Evolutionary conservation across 2,329 filamentous ascomycete genomes (phyloP).

Genomic region (Diplodia seriata): DNA sequence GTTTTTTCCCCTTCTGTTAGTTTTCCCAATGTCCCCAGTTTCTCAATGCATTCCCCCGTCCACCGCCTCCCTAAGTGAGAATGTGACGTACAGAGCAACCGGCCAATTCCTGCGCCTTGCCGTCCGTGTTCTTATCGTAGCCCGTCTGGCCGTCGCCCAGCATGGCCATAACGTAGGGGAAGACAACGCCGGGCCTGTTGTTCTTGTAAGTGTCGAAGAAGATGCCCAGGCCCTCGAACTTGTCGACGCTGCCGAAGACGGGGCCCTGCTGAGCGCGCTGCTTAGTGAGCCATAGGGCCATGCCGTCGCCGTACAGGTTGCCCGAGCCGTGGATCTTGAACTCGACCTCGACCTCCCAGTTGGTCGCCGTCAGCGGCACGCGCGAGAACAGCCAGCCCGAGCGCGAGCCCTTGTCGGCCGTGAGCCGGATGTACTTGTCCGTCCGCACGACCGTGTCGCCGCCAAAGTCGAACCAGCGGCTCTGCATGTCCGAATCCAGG

Average conservation of each 20-base stretch:
- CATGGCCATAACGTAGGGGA: slow-evolving; percentile 99
- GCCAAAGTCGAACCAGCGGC: slow-evolving; percentile 98
- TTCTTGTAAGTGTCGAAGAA: slow-evolving; percentile 99
- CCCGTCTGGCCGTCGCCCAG: slow-evolving; percentile 85
- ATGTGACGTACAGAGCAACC: slow-evolving; percentile 76
- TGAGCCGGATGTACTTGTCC: slow-evolving; percentile 86
- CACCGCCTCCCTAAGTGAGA: neutral
- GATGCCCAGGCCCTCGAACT: slow-evolving; percentile 91
- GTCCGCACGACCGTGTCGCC: slow-evolving; percentile 86
- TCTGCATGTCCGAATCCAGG: slow-evolving; percentile 97
- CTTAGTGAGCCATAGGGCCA: slow-evolving; percentile 98
- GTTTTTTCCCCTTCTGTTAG: neutral
- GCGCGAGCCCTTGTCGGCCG: slow-evolving; percentile 88
- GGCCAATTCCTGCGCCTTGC: slow-evolving; percentile 89
- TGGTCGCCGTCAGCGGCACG: slow-evolving; percentile 93
- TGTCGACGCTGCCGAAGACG: slow-evolving; percentile 87
- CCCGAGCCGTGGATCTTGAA: slow-evolving; percentile 92
- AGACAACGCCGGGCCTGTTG: slow-evolving; percentile 92
- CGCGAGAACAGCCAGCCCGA: slow-evolving; percentile 93
- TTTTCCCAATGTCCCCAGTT: neutral
- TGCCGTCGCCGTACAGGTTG: slow-evolving; percentile 91
- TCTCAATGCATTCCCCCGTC: neutral
- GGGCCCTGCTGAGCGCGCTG: slow-evolving; percentile 79
- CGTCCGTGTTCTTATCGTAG: slow-evolving; percentile 94
- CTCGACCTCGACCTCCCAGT: slow-evolving; percentile 97